phyloP scores from a whole-genome alignment of 2,329 filamentous ascomycete genomes.

The Fusarium xylarioides region DNA sequence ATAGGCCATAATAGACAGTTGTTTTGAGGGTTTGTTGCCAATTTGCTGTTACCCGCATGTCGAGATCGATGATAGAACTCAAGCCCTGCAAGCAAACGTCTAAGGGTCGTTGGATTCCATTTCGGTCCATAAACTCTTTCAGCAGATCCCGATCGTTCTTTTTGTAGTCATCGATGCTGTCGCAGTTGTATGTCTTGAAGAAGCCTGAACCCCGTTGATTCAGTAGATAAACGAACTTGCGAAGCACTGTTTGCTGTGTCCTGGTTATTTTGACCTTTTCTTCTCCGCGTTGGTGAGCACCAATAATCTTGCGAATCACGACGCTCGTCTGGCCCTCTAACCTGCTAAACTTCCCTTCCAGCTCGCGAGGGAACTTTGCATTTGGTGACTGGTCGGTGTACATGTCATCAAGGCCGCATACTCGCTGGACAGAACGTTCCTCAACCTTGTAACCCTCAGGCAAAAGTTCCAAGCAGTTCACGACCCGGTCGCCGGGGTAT shows the following conservation, averaged over 20 bases:
- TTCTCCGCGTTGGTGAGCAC: neutral
- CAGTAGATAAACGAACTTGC: neutral
- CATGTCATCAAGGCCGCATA: neutral
- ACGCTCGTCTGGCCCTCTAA: fast-evolving
- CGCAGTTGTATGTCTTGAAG: neutral
- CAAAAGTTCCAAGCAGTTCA: neutral
- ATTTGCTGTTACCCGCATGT: neutral
- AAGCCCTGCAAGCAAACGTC: neutral
- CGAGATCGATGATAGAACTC: neutral
- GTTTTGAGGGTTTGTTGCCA: neutral
- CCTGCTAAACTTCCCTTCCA: fast-evolving
- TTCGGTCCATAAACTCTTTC: neutral
- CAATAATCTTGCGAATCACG: neutral
- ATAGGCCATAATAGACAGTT: neutral
- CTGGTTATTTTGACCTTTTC: neutral
- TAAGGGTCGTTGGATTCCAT: neutral
- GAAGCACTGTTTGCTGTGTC: neutral
- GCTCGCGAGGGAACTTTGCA: fast-evolving
- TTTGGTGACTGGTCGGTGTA: neutral
- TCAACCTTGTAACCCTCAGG: fast-evolving
- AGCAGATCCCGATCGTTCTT: neutral
- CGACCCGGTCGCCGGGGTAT: neutral
- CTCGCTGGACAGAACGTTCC: neutral
- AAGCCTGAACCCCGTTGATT: neutral
- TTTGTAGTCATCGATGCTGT: neutral